Base-by-base conservation (phyloP, 2,329 filamentous ascomycete species). In the Verticillium isaacii region DNA sequence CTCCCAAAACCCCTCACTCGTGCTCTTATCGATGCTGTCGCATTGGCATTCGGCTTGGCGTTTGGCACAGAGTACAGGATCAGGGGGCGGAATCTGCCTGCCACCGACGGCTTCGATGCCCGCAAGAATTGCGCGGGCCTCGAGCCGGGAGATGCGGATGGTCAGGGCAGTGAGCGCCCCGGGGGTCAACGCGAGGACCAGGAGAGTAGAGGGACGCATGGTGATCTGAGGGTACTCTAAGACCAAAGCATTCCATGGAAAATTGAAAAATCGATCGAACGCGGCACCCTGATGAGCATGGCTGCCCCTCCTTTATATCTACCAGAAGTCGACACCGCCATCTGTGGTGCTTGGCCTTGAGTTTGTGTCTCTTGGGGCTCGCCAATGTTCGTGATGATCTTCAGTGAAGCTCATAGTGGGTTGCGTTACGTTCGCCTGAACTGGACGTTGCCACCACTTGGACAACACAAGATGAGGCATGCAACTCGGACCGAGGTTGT, bases 11-110 rank as follows among this genome's bases (percentile, higher is more conserved):
- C 45, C 45, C 19, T 50, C 45, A 14, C 45, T 50, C 19, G 45
- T 50, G 19, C 57, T 58, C 45, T 59, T 61, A n/a, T 64, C 58
- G 54, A 73, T 69, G 39, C 62, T 58, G 1, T 66, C 65, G 41
- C 72, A 73, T 32, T 74, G 68, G 23, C 72, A 73, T 19, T 62
- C 64, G 9, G 39, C 57, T 8, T 62, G 54, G n/a, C 62, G 60
- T 25, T 62, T 61, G 12, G 58, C 19, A 37, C 57, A 60, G 23
- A 25, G 19, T 5, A 56, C 37, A 8, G 57, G 45, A 19, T 64
- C 39, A 12, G 62, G 59, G 37, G 62, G 62, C 17, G 59, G 50
- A 3, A 58, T 39, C n/a, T 58, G 2, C 19, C 57, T 2, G 65
- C 66, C 14, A 65, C 69, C 19, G 60, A 62, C 0, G 9, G 63